phyloP scores from a whole-genome alignment of 805 yeast species.

The Saturnispora hagleri region DNA sequence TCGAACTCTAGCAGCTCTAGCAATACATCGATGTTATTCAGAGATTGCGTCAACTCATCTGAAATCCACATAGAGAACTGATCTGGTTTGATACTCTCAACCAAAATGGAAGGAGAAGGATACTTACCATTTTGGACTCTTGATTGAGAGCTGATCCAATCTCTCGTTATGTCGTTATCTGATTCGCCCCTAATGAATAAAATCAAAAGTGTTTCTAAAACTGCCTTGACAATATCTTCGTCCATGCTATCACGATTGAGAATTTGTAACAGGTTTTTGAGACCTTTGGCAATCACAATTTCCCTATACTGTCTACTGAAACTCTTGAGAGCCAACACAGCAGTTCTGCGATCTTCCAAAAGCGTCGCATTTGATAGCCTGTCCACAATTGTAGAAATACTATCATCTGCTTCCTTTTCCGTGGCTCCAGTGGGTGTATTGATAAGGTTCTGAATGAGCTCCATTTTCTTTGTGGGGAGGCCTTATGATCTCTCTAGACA shows the following conservation, averaged over 20 bases:
- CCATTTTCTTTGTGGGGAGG: constrained; percentile 18
- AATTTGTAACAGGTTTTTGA: constrained; percentile 61
- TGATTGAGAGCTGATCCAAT: constrained; percentile 66
- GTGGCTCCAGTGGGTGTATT: constrained; percentile 25
- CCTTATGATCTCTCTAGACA: not conserved
- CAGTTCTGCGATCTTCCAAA: constrained; percentile 82
- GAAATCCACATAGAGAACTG: constrained; percentile 93
- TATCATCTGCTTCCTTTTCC: constrained; percentile 50
- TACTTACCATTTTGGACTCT: constrained; percentile 68
- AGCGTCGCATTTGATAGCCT: constrained; percentile 73
- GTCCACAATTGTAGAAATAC: constrained; percentile 84
- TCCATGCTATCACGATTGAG: constrained; percentile 61
- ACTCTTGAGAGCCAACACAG: constrained; percentile 80
- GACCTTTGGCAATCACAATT: constrained; percentile 78
- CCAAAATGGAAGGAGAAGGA: constrained; percentile 60
- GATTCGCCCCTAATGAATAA: constrained; percentile 60
- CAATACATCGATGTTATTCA: constrained; percentile 38
- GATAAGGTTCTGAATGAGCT: constrained; percentile 27
- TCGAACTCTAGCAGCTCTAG: constrained; percentile 35
- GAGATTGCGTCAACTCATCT: constrained; percentile 74
- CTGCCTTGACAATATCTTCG: constrained; percentile 58
- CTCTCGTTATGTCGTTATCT: constrained; percentile 55
- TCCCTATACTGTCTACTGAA: constrained; percentile 86
- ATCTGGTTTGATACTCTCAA: constrained; percentile 49
- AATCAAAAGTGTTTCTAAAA: constrained; percentile 76